phyloP scores from a whole-genome alignment of 331 rosid genomes.

The Rosa hybrid region DNA sequence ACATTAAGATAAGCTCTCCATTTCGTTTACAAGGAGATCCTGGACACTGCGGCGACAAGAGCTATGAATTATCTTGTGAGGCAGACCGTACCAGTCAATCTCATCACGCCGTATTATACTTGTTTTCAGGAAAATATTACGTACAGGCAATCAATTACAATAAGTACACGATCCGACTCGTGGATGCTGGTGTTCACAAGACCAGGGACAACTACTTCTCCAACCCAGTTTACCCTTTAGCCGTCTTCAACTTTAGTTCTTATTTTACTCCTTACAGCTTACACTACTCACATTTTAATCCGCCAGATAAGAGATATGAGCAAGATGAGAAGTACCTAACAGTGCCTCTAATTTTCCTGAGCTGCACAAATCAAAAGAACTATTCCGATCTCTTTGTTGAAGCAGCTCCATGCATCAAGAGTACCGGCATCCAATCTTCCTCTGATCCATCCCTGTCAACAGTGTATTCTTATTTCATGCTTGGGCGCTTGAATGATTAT shows the following conservation, averaged over 20 bases:
- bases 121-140: slow-evolving; percentile 1
- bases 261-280: neutral
- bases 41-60: neutral
- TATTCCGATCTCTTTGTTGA: neutral
- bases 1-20: slow-evolving; percentile 25
- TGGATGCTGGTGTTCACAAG: slow-evolving; percentile 23
- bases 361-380: slow-evolving; percentile 1
- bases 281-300: neutral
- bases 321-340: too few species aligned
- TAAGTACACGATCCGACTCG: slow-evolving; percentile 30
- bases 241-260: neutral
- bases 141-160: slow-evolving; percentile 36
- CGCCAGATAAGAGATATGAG: too few species aligned
- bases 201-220: slow-evolving; percentile 6
- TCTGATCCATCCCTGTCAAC: neutral
- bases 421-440: neutral
- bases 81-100: neutral
- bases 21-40: slow-evolving; percentile 31
- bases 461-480: neutral
- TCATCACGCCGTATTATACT: neutral
- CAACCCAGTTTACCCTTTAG: slow-evolving; percentile 6
- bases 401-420: neutral
- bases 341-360: neutral
- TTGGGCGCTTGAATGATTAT: too few species aligned
- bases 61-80: neutral